Base-by-base conservation (phyloP, 2,329 filamentous ascomycete genomes). In the Parastagonospora avenae region DNA sequence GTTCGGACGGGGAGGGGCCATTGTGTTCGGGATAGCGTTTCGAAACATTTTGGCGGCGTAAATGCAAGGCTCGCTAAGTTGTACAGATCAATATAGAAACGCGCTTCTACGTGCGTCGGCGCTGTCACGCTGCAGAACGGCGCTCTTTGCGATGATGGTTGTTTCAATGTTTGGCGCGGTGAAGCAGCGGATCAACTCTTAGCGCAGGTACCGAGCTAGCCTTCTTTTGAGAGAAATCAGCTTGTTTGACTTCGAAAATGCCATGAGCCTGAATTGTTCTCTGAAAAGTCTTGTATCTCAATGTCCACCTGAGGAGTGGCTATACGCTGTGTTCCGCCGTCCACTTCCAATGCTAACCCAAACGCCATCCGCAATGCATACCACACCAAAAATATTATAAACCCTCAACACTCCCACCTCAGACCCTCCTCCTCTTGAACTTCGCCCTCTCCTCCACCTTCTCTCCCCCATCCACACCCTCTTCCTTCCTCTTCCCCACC, bases 1-100 rank as follows among this genome's bases (percentile, higher is more conserved):
- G 59, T 42, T 60, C 65, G 63, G 67, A 63, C 59, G 61, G 57
- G 62, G 63, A 62, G 67, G 66, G 63, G 64, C 57, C 61, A 62
- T 53, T 46, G 51, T 41, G 39, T 36, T 49, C 55, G 54, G 60
- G 52, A 31, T 48, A 28, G 35, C 29, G 8, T 30, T 50, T 52
- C 19, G 29, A 42, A 19, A 33, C 29, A 31, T 19, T 14, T 10
- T 8, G 4, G 48, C 29, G 16, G 51, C 52, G 54, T 53, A 55
- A 50, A 52, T 32, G 55, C 55, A 48, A 52, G 36, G 37, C 24
- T 49, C 47, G 49, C 44, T 51, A 52, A 58, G 31, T 16, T 3
- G 14, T n/a, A 28, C 28, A 12, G 37, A 24, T 3, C 4, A 14
- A 7, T 16, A 24, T 39, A 28, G 9, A 14, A 30, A 4, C 10